phyloP scores from a whole-genome alignment of 2,329 filamentous ascomycete genomes.

The Cryphonectria radicalis region DNA sequence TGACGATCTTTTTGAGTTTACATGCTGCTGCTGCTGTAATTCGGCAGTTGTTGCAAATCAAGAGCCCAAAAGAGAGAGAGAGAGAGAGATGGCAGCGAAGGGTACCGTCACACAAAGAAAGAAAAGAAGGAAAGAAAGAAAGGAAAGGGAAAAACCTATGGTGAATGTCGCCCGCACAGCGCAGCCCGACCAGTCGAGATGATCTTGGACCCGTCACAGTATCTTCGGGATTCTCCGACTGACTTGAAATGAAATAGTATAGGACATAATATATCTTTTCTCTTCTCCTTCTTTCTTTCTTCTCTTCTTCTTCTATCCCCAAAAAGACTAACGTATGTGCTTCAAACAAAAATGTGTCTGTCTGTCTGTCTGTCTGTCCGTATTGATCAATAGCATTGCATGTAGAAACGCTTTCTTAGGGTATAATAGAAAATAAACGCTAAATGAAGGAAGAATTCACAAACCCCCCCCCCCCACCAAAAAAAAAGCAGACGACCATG shows the following conservation, averaged over 20 bases:
- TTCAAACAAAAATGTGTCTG: neutral
- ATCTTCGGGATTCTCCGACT: neutral
- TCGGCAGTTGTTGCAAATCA: neutral
- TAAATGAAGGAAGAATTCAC: neutral
- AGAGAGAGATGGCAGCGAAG: neutral
- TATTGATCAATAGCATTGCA: neutral
- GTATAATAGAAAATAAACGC: conserved; percentile 2
- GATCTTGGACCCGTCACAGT: neutral
- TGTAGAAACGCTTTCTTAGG: neutral
- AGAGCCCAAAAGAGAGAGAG: neutral
- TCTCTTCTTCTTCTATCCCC: neutral
- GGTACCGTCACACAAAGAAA: no score
- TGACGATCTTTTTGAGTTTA: neutral
- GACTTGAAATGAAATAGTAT: neutral
- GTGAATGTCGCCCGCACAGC: neutral
- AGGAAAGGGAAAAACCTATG: no score
- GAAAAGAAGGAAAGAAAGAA: no score
- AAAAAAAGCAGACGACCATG: neutral
- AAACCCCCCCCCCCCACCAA: no score
- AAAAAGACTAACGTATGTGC: neutral
- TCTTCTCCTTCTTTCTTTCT: no score
- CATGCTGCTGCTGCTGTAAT: neutral
- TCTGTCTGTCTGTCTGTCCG: no score
- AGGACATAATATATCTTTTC: neutral
- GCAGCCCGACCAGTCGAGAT: neutral